A percentile compares a stretch with the other conserved stretches of the same genome.
Conservation (phyloP, 2,329 filamentous ascomycete genomes). For the Dactylellina drechsleri region DNA sequence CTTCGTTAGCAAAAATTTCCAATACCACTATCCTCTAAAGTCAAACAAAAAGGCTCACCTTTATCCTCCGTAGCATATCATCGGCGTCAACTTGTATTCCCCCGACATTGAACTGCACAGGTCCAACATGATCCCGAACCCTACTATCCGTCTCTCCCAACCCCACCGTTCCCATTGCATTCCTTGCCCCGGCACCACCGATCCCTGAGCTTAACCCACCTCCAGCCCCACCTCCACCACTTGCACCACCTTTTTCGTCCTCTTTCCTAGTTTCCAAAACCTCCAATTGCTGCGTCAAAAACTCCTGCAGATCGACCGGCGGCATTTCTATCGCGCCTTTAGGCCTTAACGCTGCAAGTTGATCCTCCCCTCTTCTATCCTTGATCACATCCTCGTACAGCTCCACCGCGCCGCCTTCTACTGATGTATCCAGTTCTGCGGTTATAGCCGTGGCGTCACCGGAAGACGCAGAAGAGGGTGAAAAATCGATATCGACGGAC, state of each 20-base stretch:
- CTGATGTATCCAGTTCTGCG: constrained; percentile 59
- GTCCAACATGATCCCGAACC: constrained; percentile 84
- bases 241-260: constrained; percentile 63
- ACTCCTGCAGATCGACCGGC: constrained; percentile 79
- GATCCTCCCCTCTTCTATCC: constrained; percentile 73
- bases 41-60: constrained; percentile 67
- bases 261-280: constrained; percentile 75
- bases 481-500: constrained; percentile 75
- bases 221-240: constrained; percentile 38
- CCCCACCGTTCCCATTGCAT: constrained; percentile 59
- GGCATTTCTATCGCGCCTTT: constrained; percentile 69
- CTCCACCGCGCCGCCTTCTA: constrained; percentile 71
- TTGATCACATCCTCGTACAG: constrained; percentile 83
- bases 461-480: constrained; percentile 58
- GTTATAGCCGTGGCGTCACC: constrained; percentile 53
- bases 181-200: constrained; percentile 56
- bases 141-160: constrained; percentile 61
- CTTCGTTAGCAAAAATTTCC: background rate
- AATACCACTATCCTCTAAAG: background rate
- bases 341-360: constrained; percentile 66
- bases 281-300: constrained; percentile 78
- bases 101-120: constrained; percentile 97
- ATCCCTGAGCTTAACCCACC: background rate
- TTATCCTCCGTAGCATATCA: constrained; percentile 86
- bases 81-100: constrained; percentile 96